Conservation (phyloP, 2,329 filamentous ascomycete species). For the Davidsoniella virescens region DNA sequence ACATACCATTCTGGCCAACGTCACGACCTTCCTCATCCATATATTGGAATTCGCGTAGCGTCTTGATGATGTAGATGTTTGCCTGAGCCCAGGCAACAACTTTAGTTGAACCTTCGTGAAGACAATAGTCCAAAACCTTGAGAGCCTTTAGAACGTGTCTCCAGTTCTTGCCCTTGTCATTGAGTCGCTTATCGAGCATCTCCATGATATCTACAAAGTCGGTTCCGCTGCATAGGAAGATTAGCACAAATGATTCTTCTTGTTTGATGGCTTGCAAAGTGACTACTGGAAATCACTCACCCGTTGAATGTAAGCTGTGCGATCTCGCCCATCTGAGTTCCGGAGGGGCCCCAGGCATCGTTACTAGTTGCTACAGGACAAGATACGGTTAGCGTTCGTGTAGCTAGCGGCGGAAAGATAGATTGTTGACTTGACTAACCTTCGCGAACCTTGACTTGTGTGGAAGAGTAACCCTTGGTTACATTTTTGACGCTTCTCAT, state of each 20-base stretch:
- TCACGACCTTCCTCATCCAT: constrained; percentile 90
- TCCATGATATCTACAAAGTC: constrained; percentile 99
- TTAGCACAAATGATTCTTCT: neutral
- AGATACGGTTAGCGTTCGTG: constrained; percentile 1
- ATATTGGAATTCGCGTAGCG: constrained; percentile 89
- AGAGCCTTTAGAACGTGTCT: constrained; percentile 92
- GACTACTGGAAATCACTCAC: constrained; percentile 35
- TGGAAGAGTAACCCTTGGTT: constrained; percentile 92
- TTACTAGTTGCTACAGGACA: constrained; percentile 74
- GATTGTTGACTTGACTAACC: constrained; percentile 40
- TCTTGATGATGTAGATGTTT: constrained; percentile 98
- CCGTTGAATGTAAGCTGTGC: constrained; percentile 95
- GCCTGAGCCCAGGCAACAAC: constrained; percentile 97
- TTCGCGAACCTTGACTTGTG: constrained; percentile 97
- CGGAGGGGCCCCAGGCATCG: constrained; percentile 94
- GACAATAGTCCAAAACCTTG: constrained; percentile 93
- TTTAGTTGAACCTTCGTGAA: constrained; percentile 91
- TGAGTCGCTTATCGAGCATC: constrained; percentile 96
- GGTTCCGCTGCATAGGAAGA: constrained; percentile 46
- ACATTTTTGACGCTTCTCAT: constrained; percentile 98
- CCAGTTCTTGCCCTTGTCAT: constrained; percentile 99
- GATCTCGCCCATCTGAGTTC: constrained; percentile 97
- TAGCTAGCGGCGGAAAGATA: neutral
- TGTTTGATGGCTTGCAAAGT: neutral
- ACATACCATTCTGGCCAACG: constrained; percentile 86